A percentile compares a stretch with the other conserved stretches of the same genome.
phyloP scores from a whole-genome alignment of 1,284 basidiomycete species.

The Xerocomus minutiporus region DNA sequence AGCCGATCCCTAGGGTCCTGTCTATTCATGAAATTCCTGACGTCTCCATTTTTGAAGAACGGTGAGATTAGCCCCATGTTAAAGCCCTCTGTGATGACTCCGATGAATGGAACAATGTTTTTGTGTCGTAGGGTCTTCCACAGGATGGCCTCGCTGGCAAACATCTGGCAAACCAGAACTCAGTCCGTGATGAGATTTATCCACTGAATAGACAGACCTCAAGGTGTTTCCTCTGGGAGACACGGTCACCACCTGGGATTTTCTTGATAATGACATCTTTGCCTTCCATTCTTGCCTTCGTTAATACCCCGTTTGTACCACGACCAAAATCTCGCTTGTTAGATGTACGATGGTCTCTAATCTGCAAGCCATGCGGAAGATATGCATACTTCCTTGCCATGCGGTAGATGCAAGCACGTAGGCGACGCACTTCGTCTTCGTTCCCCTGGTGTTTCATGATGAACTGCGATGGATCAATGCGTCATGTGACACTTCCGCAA shows the following conservation, averaged over 20 bases:
- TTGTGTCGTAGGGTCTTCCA: slow-evolving; percentile 25
- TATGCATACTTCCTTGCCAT: slow-evolving; percentile 30
- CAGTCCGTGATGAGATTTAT: background rate
- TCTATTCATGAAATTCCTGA: slow-evolving; percentile 25
- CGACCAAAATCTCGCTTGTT: background rate
- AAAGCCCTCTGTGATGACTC: slow-evolving; percentile 16
- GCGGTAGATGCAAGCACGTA: slow-evolving; percentile 25
- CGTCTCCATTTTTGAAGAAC: slow-evolving; percentile 36
- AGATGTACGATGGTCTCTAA: slow-evolving; percentile 4
- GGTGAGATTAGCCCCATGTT: slow-evolving; percentile 36
- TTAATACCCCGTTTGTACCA: slow-evolving; percentile 11
- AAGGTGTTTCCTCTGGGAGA: slow-evolving; percentile 2
- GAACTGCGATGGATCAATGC: slow-evolving; percentile 10
- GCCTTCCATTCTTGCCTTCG: slow-evolving; percentile 6
- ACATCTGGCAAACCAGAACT: slow-evolving; percentile 16
- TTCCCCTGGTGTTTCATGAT: slow-evolving; percentile 3
- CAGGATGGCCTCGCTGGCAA: slow-evolving; percentile 30
- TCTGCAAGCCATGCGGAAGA: slow-evolving; percentile 19
- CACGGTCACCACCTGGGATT: slow-evolving; percentile 5
- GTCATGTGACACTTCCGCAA: background rate
- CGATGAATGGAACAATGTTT: slow-evolving; percentile 29
- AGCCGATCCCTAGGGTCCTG: slow-evolving; percentile 19
- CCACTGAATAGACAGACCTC: slow-evolving; percentile 13
- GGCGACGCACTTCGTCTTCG: slow-evolving; percentile 8
- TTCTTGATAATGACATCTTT: slow-evolving; percentile 19